These are phyloP conservation scores for Ceratocystis eucalypticola DNA, from an alignment of 2,329 filamentous ascomycete species.

Conservation along the genomic window DNA sequence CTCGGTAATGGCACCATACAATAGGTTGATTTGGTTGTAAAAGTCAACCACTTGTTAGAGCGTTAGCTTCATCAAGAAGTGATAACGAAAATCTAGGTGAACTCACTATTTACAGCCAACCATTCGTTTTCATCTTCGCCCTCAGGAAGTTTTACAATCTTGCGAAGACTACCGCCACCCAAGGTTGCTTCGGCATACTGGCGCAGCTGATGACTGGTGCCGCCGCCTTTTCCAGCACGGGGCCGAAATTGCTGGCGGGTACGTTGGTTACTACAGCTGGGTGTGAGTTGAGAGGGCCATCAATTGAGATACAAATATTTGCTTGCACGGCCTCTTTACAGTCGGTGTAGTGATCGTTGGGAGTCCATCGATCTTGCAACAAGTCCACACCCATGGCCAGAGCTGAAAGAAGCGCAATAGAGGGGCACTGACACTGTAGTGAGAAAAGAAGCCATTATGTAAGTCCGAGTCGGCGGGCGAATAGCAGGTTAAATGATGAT, in stretches of 20 bases:
- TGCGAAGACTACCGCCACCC: conserved; percentile 83
- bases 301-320: not conserved
- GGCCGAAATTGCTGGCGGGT: conserved; percentile 86
- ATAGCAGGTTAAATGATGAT: not conserved
- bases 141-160: conserved; percentile 92
- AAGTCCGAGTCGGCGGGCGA: not conserved
- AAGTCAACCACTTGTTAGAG: conserved; percentile 77
- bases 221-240: conserved; percentile 74
- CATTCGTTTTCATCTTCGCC: conserved; percentile 97
- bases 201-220: conserved; percentile 77
- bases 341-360: no score
- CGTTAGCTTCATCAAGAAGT: conserved; percentile 21
- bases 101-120: conserved; percentile 87
- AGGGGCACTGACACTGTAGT: conserved; percentile 31
- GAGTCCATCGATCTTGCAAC: not conserved
- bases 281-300: not conserved
- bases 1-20: conserved; percentile 97
- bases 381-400: not conserved
- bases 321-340: no score
- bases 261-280: conserved; percentile 58
- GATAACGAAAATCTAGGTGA: not conserved
- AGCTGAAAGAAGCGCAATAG: not conserved
- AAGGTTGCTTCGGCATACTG: conserved; percentile 97
- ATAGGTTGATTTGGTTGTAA: conserved; percentile 98
- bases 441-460: conserved; percentile 31